Conservation (phyloP, 1,284 basidiomycete species). For the Ustilago lituana region DNA sequence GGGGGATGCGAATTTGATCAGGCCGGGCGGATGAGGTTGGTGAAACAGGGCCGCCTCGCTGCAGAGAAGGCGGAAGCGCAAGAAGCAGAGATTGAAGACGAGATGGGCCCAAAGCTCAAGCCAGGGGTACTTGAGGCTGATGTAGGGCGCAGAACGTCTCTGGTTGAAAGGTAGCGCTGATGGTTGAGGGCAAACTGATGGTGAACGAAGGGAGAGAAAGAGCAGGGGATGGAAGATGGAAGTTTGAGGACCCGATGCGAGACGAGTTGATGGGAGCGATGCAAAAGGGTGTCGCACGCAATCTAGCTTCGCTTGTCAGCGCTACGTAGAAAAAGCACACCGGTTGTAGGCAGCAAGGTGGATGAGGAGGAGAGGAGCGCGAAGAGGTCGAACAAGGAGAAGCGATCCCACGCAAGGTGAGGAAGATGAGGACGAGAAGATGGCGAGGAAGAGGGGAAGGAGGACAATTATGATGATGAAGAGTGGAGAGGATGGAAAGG, state of each 20-base stretch:
- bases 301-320: not conserved
- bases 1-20: constrained; percentile 20
- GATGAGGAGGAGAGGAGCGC: not conserved
- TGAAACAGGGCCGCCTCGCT: constrained; percentile 12
- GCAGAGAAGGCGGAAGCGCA: not conserved
- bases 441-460: constrained; percentile 2
- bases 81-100: not conserved
- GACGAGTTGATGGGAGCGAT: constrained; percentile 1
- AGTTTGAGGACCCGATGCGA: too few relatives aligned
- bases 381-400: not conserved
- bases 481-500: constrained; percentile 9
- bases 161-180: too few relatives aligned
- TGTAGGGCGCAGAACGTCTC: too few relatives aligned
- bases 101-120: too few relatives aligned
- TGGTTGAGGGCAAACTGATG: not conserved
- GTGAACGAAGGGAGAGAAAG: not conserved
- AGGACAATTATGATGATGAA: constrained; percentile 6
- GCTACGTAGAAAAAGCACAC: too few relatives aligned
- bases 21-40: constrained; percentile 14
- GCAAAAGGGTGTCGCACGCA: not conserved
- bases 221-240: not conserved
- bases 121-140: too few relatives aligned
- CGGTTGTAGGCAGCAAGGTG: not conserved
- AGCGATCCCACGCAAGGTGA: not conserved
- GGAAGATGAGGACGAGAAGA: not conserved